Evolutionary conservation across 2,329 filamentous ascomycete species (phyloP).

Genomic region (Phaeosphaeria sp.): DNA sequence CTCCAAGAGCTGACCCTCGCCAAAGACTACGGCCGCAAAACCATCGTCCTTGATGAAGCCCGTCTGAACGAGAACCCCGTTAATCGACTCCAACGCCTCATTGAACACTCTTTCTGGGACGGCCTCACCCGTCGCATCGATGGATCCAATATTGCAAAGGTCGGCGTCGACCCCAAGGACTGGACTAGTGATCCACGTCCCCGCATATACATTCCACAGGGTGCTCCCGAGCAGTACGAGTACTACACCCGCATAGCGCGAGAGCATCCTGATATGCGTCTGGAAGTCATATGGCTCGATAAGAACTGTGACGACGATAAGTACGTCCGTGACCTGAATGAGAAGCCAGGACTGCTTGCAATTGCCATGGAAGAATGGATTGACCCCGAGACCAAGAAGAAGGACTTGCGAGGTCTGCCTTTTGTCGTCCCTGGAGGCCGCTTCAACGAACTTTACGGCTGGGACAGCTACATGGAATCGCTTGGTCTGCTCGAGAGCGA

Average conservation of each 20-base stretch:
- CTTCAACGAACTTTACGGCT: slow-evolving; percentile 98
- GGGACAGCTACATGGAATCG: slow-evolving; percentile 99
- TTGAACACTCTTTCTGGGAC: slow-evolving; percentile 91
- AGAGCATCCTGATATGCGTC: slow-evolving; percentile 79
- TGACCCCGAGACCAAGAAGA: slow-evolving; percentile 71
- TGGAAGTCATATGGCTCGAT: slow-evolving; percentile 84
- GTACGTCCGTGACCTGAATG: slow-evolving; percentile 81
- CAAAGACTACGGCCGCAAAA: slow-evolving; percentile 86
- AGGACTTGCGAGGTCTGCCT: slow-evolving; percentile 78
- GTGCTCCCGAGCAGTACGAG: slow-evolving; percentile 84
- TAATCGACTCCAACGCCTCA: slow-evolving; percentile 82
- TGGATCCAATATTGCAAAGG: slow-evolving; percentile 82
- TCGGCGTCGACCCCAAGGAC: slow-evolving; percentile 90
- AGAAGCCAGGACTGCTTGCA: slow-evolving; percentile 86
- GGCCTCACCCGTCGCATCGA: slow-evolving; percentile 90
- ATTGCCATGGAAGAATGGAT: slow-evolving; percentile 82
- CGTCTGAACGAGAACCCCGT: slow-evolving; percentile 96
- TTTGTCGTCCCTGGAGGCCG: slow-evolving; percentile 97
- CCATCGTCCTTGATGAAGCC: slow-evolving; percentile 89
- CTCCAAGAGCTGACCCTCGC: slow-evolving; percentile 93
- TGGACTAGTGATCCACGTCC: slow-evolving; percentile 90
- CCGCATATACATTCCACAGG: slow-evolving; percentile 86
- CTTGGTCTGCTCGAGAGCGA: slow-evolving; percentile 87
- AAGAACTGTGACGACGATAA: slow-evolving; percentile 77
- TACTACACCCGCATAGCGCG: slow-evolving; percentile 85